Evolutionary conservation across 495 filamentous ascomycete species (phyloP).

Genomic region (Neurospora sp.): DNA sequence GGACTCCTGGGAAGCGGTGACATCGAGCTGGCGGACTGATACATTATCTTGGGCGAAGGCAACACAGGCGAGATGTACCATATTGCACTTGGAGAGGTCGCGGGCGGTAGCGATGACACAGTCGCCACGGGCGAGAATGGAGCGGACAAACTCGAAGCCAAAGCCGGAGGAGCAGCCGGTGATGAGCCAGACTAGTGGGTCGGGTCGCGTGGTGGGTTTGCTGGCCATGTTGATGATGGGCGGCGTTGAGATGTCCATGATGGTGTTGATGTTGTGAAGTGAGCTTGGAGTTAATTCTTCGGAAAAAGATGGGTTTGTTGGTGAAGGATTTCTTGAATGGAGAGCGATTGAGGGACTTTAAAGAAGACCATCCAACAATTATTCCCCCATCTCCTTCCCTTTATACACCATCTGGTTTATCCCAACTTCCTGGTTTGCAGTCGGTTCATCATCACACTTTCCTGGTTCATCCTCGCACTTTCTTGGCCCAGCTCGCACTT

Average conservation of each 20-base stretch:
- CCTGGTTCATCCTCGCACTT: background rate
- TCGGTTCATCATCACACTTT: background rate
- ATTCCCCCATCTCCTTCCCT: background rate
- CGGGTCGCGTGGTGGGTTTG: background rate
- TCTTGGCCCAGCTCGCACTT: background rate
- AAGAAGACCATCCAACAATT: background rate
- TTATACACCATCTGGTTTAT: background rate
- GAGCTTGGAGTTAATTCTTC: background rate
- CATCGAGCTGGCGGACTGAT: slow-evolving; percentile 33
- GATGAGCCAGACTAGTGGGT: slow-evolving; percentile 23
- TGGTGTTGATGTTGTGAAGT: background rate
- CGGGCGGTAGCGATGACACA: slow-evolving; percentile 47
- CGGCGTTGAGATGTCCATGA: background rate
- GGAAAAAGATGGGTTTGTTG: background rate
- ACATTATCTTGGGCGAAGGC: background rate
- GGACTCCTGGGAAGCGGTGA: slow-evolving; percentile 27
- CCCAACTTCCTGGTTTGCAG: background rate
- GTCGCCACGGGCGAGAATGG: slow-evolving; percentile 40
- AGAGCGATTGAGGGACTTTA: background rate
- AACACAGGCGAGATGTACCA: slow-evolving; percentile 3
- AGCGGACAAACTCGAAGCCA: slow-evolving; percentile 29
- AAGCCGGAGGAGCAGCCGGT: slow-evolving; percentile 37
- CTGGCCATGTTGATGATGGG: background rate
- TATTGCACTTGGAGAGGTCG: slow-evolving; percentile 15
- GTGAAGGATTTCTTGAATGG: background rate